Base-by-base conservation (phyloP, 345 rosid genomes). In the Gossypium turneri region DNA sequence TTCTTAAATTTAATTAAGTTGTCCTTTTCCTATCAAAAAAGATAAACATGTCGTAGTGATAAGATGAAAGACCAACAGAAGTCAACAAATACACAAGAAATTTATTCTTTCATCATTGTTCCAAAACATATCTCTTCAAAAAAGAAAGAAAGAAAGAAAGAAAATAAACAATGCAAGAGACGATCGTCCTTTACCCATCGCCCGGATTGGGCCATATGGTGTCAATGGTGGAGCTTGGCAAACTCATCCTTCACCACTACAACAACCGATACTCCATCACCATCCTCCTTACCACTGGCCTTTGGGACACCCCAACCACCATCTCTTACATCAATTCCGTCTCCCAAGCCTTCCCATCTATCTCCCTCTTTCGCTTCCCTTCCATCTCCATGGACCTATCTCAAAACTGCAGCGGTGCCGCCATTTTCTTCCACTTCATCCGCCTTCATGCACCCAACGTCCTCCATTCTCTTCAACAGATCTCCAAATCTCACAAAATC, bases 221-320 rank as follows among this genome's bases (percentile, higher is more conserved):
- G 52, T 80, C 84, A 55, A 79, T 64, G 84, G 66, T 85, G 12
- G 84, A 87, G 70, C 72, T 83, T 0, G 88, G 80, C 16, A 83
- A 83, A 64, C 80, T 78, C 68, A 29, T 81, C 22, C 75, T 77
- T 2, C 65, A 43, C 50, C 34, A 20, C 61, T 22, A 45, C 27
- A 76, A 65, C 52, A 50, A 67, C 74, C 61, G 44, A 55, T 58
- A 58, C 75, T 24, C 70, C 29, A 57, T 57, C 61, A 9, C 60
- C 74, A 47, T 81, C 63, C 48, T 79, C 56, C 41, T 72, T 51
- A 64, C 77, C 12, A 62, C 77, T 7, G 75, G 80, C 17, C 53
- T 68, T 5, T 48, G 25, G 70, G 50, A 65, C 50, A 12, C 64
- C 48, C 57, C 45, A 17, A 13, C 50, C 67, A 25, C 73, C 56